Base-by-base conservation (phyloP, 1,139 yeast species). In the Kodamaea anthophila region DNA sequence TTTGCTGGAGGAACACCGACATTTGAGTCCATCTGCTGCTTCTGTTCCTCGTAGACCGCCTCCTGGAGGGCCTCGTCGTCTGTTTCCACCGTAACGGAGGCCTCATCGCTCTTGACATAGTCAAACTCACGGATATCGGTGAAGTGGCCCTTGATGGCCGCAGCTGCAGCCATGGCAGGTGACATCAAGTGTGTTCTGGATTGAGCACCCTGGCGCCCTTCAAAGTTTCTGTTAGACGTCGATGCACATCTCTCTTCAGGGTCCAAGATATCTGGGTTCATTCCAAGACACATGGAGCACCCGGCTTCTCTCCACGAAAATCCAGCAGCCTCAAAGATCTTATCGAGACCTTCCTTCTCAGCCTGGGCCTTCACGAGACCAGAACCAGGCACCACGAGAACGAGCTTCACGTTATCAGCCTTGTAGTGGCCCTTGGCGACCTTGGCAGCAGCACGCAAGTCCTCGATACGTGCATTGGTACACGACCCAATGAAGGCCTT, bases 251-350 rank as follows among this genome's bases (percentile, higher is more conserved):
- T 79, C 61, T 91, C 98, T 53, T 83, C 75, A 26, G 97, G 97
- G 38, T 80, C 77, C 51, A 91, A 74, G 48, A 91, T 88, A 65
- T 91, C 98, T 23, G 97, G 96, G 64, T 91, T 91, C 98, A 91
- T 91, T 60, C 98, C 98, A 37, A 91, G 74, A 65, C 98, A 91
- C 98, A 91, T 91, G 30, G 97, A 88, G 64, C 98, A 91, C 39
- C 98, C 98, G 41, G 98, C 97, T 65, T 91, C 98, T 68, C 98
- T 82, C 98, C 98, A 91, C 48, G 83, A 87, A 53, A 91, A 91
- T 15, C 96, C 97, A 34, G 98, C 97, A 30, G 76, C 86, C 49
- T 70, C 77, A 49, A 91, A 91, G 38, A 91, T 74, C 65, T 85
- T 84, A 56, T 91, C 93, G 35, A 91, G 72, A 32, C 98, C 98